phyloP scores from a whole-genome alignment of 2,329 filamentous ascomycete genomes.

The Colletotrichum orchidophilum region DNA sequence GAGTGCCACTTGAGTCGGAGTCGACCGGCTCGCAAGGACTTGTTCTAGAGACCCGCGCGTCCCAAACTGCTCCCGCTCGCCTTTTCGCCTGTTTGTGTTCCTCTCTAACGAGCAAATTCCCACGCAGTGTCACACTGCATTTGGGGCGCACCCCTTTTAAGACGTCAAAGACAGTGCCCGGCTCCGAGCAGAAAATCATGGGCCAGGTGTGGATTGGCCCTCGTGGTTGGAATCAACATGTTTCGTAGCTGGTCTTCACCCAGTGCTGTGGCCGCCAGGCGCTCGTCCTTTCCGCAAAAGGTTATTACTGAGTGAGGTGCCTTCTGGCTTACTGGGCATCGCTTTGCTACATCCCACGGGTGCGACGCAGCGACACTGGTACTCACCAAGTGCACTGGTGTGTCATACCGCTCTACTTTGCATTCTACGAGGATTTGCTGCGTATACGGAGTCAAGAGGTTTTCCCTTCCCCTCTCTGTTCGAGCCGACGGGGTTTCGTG shows the following conservation, averaged over 20 bases:
- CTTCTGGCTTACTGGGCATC: conserved; percentile 10
- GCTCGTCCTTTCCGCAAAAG: conserved; percentile 9
- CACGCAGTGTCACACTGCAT: conserved; percentile 22
- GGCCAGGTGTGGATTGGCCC: conserved; percentile 2
- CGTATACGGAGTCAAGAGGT: background rate
- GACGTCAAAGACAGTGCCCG: conserved; percentile 17
- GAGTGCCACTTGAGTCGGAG: background rate
- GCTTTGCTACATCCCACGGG: conserved; percentile 16
- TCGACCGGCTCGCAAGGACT: background rate
- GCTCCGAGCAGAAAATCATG: conserved; percentile 4
- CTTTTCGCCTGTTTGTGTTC: conserved; percentile 6
- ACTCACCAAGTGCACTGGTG: background rate
- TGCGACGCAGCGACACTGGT: conserved; percentile 15
- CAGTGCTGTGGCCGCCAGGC: conserved; percentile 3
- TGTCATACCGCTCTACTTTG: background rate
- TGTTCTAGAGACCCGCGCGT: conserved; percentile 4
- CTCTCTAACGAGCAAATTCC: conserved; percentile 8
- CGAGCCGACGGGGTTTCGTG: conserved; percentile 4
- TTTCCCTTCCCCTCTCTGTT: background rate
- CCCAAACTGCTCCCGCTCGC: conserved; percentile 17
- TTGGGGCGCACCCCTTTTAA: conserved; percentile 17
- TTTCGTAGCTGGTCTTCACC: background rate
- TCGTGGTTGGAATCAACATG: conserved; percentile 2
- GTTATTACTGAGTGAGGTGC: background rate
- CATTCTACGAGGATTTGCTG: background rate